Base-by-base conservation (phyloP, 208 protist species). In the Trypanosoma caninum region DNA sequence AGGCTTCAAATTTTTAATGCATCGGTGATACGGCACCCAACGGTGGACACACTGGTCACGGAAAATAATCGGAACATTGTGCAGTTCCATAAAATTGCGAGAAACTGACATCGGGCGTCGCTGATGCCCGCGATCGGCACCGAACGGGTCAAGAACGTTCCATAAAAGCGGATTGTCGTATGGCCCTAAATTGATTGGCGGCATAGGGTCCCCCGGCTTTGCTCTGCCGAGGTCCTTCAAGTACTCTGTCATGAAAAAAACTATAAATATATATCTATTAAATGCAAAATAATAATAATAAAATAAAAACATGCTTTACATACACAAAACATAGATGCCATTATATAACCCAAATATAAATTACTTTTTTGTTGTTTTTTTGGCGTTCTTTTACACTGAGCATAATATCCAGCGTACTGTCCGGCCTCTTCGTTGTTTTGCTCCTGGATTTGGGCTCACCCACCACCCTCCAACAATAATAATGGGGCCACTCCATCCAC, bases 151-250 rank as follows among this genome's bases (percentile, higher is more conserved):
- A 23, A 95, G 78, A 69, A 89, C 83, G 72, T 95, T 95, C 86
- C 89, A 95, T 41, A 95, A 71, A 18, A 95, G 74, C 16, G 89
- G 89, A 61, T 95, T 95, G 73, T 95, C 89, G 67, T 93, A 95
- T 2, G 89, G 89, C 11, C 89, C 89, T 13, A 95, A 72, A 64
- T 95, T 95, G 59, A 93, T 82, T 42, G 89, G 89, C 20, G 89
- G 84, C 56, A 73, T 67, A 33, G 65, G 48, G 48, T 89, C 85
- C 30, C 81, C 89, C 8, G 73, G 60, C 65, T 77, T 73, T 41
- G 60, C 52, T n/a, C 65, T 45, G 20, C 56, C 64, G 52, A 92
- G 60, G 50, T 95, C 89, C 14, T 82, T 86, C 45, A 95, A 60
- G 61, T 95, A 95, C 69, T 93, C 85, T 22, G 84, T 92, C 88